Evolutionary conservation across 2,329 filamentous ascomycete species (phyloP).

Genomic region (Penicillium sp.): DNA sequence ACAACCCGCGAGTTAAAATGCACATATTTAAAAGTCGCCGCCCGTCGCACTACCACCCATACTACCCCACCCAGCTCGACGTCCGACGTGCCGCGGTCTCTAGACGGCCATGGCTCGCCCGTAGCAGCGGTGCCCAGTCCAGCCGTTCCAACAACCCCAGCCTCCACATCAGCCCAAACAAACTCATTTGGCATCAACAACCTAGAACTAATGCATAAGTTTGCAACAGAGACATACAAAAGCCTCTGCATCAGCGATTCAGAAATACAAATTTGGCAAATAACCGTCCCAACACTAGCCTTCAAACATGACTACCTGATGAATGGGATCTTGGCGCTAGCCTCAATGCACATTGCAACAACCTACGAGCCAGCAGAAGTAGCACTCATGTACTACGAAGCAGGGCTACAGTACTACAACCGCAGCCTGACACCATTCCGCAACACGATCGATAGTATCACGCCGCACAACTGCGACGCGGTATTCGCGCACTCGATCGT

Average conservation of each 20-base stretch:
- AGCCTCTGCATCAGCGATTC: constrained; percentile 32
- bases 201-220: constrained; percentile 51
- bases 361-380: constrained; percentile 11
- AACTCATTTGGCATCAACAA: constrained; percentile 28
- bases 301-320: constrained; percentile 36
- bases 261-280: constrained; percentile 32
- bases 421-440: constrained; percentile 28
- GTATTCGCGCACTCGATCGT: constrained; percentile 30
- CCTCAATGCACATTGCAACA: constrained; percentile 37
- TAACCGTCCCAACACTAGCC: constrained; percentile 33
- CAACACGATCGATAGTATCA: constrained; percentile 24
- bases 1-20: constrained; percentile 25
- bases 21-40: constrained; percentile 18
- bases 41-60: neutral
- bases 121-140: neutral
- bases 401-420: constrained; percentile 28
- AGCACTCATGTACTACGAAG: constrained; percentile 23
- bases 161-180: neutral
- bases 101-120: neutral
- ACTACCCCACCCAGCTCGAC: neutral
- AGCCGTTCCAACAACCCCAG: neutral
- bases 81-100: neutral
- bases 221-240: constrained; percentile 45
- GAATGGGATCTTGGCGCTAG: constrained; percentile 36
- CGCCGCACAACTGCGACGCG: constrained; percentile 28